Base-by-base conservation (phyloP, 2,329 filamentous ascomycete species). In the Penicillium sp. region DNA sequence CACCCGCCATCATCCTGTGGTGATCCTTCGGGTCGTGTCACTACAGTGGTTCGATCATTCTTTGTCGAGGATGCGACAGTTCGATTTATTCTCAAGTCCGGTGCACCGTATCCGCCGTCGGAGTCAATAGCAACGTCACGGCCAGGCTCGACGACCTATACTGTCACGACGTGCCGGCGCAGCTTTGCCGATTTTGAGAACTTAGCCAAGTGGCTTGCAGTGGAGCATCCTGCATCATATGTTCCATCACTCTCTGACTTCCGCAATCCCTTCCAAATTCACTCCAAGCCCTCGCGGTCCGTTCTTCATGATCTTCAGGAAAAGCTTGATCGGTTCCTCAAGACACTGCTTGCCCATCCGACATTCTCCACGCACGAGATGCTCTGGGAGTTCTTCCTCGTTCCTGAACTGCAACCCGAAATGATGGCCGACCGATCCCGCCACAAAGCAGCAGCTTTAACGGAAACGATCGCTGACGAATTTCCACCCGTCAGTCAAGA, bases 351-450 rank as follows among this genome's bases (percentile, higher is more conserved):
- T 24, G 81, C 84, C 8, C 94, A 99, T 66, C 88, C 93, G 3
- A 97, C 94, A 0, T 96, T 99, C 68, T 84, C 90, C 0, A 96
- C 90, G 0, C 95, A 99, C 67, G 94, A 99, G 75, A 90, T 97
- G 82, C 81, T 99, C 2, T 99, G 94, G 95, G 94, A 99, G 65
- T 99, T 99, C 74, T 96, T 99, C 73, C 81, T 99, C 0, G 92
- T 99, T 12, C 94, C 94, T 1, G 94, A 99, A 62, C 84, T 99
- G 45, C 90, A 96, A 68, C 82, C 89, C 0, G 85, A 90, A 18
- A 90, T 92, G 83, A 93, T 97, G 81, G 87, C 89, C 48, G 87
- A 95, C 70, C 85, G 94, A 45, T 95, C 89, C 58, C 85, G 85
- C 50, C 84, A 91, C 56, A 99, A 99, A 73, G 89, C 90, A 4